These are phyloP conservation scores for Saccharomycopsis malanga DNA, from an alignment of 805 yeast species.

Conservation along the genomic window DNA sequence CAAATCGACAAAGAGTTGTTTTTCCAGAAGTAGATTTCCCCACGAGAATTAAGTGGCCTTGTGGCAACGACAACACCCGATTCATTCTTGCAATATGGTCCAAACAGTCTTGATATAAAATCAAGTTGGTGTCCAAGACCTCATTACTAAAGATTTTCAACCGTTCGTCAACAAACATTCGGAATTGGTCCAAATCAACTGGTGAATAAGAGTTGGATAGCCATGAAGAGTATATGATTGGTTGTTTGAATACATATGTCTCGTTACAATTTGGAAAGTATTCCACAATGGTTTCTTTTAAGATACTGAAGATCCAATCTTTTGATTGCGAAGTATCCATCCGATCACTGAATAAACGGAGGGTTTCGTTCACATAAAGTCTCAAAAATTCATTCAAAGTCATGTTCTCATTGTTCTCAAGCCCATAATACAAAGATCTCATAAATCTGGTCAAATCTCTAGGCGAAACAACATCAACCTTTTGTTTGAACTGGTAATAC, in stretches of 20 bases:
- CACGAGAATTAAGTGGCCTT: conserved; percentile 82
- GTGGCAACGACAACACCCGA: conserved; percentile 73
- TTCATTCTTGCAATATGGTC: conserved; percentile 76
- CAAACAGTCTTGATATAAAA: conserved; percentile 61
- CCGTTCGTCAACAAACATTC: conserved; percentile 53
- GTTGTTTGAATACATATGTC: conserved; percentile 33
- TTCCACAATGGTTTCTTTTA: conserved; percentile 29
- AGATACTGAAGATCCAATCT: conserved; percentile 39
- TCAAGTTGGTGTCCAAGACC: conserved; percentile 52
- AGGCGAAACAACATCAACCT: conserved; percentile 63
- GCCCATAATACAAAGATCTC: conserved; percentile 18
- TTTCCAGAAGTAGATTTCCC: conserved; percentile 84
- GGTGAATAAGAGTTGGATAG: conserved; percentile 54
- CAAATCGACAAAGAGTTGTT: conserved; percentile 68
- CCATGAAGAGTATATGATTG: conserved; percentile 72
- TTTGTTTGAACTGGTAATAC: conserved; percentile 40
- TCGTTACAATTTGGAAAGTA: conserved; percentile 44
- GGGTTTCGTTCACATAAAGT: conserved; percentile 76
- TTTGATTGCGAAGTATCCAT: conserved; percentile 43
- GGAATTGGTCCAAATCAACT: conserved; percentile 42
- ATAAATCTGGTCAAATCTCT: conserved; percentile 70
- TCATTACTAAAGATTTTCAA: conserved; percentile 72
- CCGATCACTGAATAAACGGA: conserved; percentile 72
- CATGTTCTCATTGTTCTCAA: conserved; percentile 28
- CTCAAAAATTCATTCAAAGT: conserved; percentile 43